These are phyloP conservation scores for Sinapis alba DNA, from an alignment of 441 rosid species.

Conservation along the genomic window DNA sequence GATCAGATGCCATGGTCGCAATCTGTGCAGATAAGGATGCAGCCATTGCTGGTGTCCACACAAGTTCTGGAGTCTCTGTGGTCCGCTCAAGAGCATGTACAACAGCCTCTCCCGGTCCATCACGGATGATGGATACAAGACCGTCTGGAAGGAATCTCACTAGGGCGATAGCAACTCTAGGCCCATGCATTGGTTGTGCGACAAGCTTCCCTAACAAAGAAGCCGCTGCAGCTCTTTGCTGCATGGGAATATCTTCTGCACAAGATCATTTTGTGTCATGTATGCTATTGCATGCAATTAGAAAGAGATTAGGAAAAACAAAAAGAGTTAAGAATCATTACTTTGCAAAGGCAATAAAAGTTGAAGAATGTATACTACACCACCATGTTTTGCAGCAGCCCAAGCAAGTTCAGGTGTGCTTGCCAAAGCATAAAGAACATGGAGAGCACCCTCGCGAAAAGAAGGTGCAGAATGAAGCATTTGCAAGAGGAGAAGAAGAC, in stretches of 20 bases:
- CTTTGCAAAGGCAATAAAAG: conserved; percentile 95
- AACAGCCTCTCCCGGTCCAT: conserved; percentile 99
- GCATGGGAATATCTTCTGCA: conserved; percentile 96
- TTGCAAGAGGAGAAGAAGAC: conserved; percentile 93
- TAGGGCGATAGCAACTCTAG: conserved; percentile 96
- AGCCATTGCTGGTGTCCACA: conserved; percentile 99
- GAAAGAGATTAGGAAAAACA: conserved; percentile 20
- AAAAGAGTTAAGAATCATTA: conserved; percentile 40
- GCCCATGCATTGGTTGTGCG: conserved; percentile 99
- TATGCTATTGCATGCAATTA: conserved; percentile 23
- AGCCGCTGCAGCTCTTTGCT: conserved; percentile 98
- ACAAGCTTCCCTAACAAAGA: conserved; percentile 97
- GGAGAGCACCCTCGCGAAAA: conserved; percentile 96
- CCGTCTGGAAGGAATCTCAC: conserved; percentile 99
- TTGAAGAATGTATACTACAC: conserved; percentile 95
- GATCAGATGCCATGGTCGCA: conserved; percentile 93
- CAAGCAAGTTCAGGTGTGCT: conserved; percentile 99
- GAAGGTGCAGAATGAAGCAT: conserved; percentile 94
- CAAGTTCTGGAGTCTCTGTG: conserved; percentile 99
- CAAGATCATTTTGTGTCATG: conserved; percentile 39
- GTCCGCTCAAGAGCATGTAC: conserved; percentile 93
- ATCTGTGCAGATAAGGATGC: conserved; percentile 98
- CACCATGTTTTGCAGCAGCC: conserved; percentile 99
- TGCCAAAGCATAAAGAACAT: conserved; percentile 99
- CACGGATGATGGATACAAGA: conserved; percentile 89